These are phyloP conservation scores for Magnaporthiopsis poae DNA, from an alignment of 2,329 filamentous ascomycete species.

Conservation along the genomic window DNA sequence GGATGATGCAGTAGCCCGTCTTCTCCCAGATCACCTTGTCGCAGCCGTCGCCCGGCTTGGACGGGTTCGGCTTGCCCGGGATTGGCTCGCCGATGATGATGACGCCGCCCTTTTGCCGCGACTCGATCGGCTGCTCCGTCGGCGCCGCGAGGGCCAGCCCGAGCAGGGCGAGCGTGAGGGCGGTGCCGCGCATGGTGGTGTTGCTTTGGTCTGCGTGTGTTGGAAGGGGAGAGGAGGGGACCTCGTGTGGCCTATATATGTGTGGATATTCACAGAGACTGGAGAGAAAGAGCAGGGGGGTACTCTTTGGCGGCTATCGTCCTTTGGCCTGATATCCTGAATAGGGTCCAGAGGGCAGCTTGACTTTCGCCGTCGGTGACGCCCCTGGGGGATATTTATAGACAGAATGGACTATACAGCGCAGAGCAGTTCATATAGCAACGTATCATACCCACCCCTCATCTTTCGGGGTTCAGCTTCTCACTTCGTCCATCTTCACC, in stretches of 20 bases:
- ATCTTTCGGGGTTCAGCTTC: not conserved
- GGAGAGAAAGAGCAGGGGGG: too few species aligned
- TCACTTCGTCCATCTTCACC: not conserved
- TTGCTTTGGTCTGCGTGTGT: not conserved
- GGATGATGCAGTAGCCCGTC: slow-evolving; percentile 6
- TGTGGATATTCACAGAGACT: not conserved
- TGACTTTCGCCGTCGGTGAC: not conserved
- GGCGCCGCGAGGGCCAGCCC: slow-evolving; percentile 5
- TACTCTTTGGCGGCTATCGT: too few species aligned
- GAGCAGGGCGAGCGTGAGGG: slow-evolving; percentile 1
- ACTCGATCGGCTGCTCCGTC: not conserved
- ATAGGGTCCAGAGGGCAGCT: not conserved
- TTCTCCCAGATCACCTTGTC: not conserved
- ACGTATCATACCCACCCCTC: not conserved
- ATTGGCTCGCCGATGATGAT: not conserved
- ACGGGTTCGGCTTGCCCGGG: not conserved
- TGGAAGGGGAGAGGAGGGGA: not conserved
- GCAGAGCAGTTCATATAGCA: too few species aligned
- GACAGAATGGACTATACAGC: not conserved
- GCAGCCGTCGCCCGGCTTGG: not conserved
- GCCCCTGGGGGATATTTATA: not conserved
- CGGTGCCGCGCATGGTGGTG: not conserved
- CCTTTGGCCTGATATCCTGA: too few species aligned
- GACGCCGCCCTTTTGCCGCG: not conserved
- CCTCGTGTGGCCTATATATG: not conserved